phyloP scores from a whole-genome alignment of 2,329 filamentous ascomycete species.

The Lanzia echinophila region DNA sequence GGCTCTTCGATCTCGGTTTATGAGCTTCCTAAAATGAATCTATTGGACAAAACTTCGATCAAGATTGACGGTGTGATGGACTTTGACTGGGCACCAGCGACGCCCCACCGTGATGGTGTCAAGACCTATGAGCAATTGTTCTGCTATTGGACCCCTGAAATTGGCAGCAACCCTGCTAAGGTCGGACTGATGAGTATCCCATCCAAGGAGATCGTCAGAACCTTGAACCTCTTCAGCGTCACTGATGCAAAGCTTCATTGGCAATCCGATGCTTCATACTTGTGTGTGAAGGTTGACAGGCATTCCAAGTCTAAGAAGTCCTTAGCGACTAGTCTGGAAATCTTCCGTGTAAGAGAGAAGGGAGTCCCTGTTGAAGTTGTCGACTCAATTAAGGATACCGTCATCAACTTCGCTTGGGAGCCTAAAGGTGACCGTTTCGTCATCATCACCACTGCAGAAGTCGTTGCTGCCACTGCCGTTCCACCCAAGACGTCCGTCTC shows the following conservation, averaged over 20 bases:
- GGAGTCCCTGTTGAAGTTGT: conserved; percentile 97
- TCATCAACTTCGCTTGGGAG: conserved; percentile 99
- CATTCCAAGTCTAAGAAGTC: conserved; percentile 99
- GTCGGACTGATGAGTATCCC: conserved; percentile 95
- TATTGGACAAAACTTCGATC: conserved; percentile 84
- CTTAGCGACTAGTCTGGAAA: conserved; percentile 91
- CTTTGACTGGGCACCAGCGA: conserved; percentile 94
- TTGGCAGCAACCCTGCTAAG: conserved; percentile 95
- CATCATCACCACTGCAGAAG: conserved; percentile 89
- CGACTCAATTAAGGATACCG: conserved; percentile 94
- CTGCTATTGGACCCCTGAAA: conserved; percentile 98
- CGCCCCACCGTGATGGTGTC: conserved; percentile 71
- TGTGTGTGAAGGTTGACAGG: conserved; percentile 97
- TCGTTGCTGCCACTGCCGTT: conserved; percentile 68
- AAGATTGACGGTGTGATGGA: conserved; percentile 97
- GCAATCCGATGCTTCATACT: conserved; percentile 90
- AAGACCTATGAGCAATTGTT: conserved; percentile 94
- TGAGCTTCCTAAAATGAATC: conserved; percentile 80
- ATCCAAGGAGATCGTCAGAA: conserved; percentile 87
- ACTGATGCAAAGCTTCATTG: conserved; percentile 97
- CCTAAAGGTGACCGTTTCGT: conserved; percentile 97
- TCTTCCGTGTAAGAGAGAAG: conserved; percentile 96
- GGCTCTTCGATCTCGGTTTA: conserved; percentile 87
- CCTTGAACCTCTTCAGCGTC: conserved; percentile 95
- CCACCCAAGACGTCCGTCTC: conserved; percentile 89